A percentile compares a stretch with the other conserved stretches of the same genome.
Evolutionary conservation across 768 basidiomycete species (phyloP).

Genomic region (Panellus pusillus): DNA sequence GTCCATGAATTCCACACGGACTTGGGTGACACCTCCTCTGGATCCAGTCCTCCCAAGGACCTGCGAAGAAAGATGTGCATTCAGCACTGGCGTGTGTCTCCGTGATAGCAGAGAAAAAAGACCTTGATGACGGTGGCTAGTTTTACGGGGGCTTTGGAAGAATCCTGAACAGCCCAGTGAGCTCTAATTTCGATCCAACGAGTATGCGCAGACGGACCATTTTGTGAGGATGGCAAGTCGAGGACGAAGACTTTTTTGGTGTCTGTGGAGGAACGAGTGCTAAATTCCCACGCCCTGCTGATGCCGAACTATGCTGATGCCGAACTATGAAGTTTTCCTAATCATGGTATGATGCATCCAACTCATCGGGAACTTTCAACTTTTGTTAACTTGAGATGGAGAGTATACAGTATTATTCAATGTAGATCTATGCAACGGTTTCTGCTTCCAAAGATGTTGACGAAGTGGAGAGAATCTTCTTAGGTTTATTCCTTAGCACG

Average conservation of each 20-base stretch:
- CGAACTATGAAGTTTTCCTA: neutral
- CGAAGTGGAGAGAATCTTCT: slow-evolving; percentile 28
- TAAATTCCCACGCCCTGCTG: neutral
- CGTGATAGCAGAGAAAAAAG: slow-evolving; percentile 5
- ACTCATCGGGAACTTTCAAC: too few relatives aligned
- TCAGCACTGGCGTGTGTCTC: slow-evolving; percentile 1
- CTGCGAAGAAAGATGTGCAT: slow-evolving; percentile 38
- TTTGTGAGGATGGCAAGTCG: slow-evolving; percentile 11
- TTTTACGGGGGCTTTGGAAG: slow-evolving; percentile 91
- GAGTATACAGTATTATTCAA: neutral
- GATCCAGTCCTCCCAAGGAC: slow-evolving; percentile 98
- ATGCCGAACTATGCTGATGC: slow-evolving; percentile 7
- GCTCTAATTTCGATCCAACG: neutral
- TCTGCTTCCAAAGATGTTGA: neutral
- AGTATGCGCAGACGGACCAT: slow-evolving; percentile 10
- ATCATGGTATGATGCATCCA: neutral
- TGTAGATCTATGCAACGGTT: neutral
- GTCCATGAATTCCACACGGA: slow-evolving; percentile 99
- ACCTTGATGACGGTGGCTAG: slow-evolving; percentile 99
- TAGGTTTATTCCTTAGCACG: slow-evolving; percentile 59
- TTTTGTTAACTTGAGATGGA: too few relatives aligned
- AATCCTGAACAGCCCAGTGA: slow-evolving; percentile 51
- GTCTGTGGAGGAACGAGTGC: slow-evolving; percentile 4
- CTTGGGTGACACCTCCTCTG: slow-evolving; percentile 98
- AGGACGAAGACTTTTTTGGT: slow-evolving; percentile 18